A percentile compares a stretch with the other conserved stretches of the same genome.
Evolutionary conservation across 2,329 filamentous ascomycete species (phyloP).

Genomic region (Phyllosticta citrichinensis): DNA sequence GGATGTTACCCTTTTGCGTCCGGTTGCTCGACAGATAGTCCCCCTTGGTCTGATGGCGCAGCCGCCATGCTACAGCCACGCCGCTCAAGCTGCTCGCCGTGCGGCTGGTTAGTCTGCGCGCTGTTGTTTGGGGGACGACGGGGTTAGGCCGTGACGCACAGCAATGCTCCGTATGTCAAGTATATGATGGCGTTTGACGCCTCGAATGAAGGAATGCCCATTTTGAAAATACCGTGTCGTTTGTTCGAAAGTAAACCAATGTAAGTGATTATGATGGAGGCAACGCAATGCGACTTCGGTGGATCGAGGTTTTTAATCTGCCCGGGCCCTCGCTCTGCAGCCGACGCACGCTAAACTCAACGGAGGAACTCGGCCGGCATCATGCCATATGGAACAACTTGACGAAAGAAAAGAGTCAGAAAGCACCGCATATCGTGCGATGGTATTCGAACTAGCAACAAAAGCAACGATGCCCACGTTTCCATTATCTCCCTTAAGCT

Average conservation of each 20-base stretch:
- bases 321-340: not conserved
- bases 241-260: not conserved
- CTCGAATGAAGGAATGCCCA: constrained; percentile 65
- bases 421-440: not conserved
- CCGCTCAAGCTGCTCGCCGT: constrained; percentile 48
- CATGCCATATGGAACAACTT: not conserved
- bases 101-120: constrained; percentile 13
- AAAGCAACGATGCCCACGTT: not conserved
- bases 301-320: not conserved
- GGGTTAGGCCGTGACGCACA: constrained; percentile 45
- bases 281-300: not conserved
- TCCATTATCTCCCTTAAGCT: not conserved
- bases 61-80: constrained; percentile 44
- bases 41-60: constrained; percentile 53
- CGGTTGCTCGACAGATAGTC: constrained; percentile 68
- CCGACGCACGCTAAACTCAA: not conserved
- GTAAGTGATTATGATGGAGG: not conserved
- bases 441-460: not conserved
- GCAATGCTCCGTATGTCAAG: constrained; percentile 64
- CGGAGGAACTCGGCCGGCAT: not conserved
- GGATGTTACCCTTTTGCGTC: constrained; percentile 68
- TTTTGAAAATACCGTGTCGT: constrained; percentile 24
- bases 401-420: not conserved
- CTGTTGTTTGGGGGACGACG: not conserved
- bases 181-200: constrained; percentile 81